Evolutionary conservation across 768 basidiomycete species (phyloP).

Genomic region (Termitomyces sp.): DNA sequence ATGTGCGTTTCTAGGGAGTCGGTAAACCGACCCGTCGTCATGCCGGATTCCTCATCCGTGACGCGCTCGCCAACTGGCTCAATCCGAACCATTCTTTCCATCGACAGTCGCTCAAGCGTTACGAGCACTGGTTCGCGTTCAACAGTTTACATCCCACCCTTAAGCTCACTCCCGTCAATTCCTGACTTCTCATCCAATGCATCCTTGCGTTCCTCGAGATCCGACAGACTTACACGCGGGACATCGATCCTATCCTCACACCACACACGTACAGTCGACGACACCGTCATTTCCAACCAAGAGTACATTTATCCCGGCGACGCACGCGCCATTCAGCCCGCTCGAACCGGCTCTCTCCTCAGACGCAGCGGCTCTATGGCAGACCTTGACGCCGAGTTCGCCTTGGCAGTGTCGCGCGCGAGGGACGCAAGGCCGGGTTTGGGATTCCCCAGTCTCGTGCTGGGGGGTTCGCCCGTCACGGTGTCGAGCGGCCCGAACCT

Average conservation of each 20-base stretch:
- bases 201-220: constrained; percentile 21
- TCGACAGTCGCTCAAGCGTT: constrained; percentile 39
- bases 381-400: constrained; percentile 60
- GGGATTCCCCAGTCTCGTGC: constrained; percentile 28
- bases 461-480: constrained; percentile 64
- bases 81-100: constrained; percentile 65
- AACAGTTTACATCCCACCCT: constrained; percentile 73
- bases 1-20: constrained; percentile 55
- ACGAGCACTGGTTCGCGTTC: constrained; percentile 57
- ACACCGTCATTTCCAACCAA: constrained; percentile 60
- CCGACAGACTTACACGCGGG: constrained; percentile 26
- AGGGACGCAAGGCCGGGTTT: constrained; percentile 35
- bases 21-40: constrained; percentile 50
- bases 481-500: constrained; percentile 62
- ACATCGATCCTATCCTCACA: constrained; percentile 52
- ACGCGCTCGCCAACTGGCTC: constrained; percentile 51
- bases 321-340: constrained; percentile 65
- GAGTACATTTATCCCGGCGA: constrained; percentile 72
- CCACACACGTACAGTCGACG: constrained; percentile 67
- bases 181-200: constrained; percentile 47
- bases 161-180: constrained; percentile 66
- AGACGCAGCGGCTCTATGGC: constrained; percentile 71
- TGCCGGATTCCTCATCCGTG: constrained; percentile 43
- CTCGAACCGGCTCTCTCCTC: constrained; percentile 35
- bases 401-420: constrained; percentile 42